A percentile compares a stretch with the other conserved stretches of the same genome.
phyloP scores from a whole-genome alignment of 2,329 filamentous ascomycete genomes.

The Trichoderma lentiforme region DNA sequence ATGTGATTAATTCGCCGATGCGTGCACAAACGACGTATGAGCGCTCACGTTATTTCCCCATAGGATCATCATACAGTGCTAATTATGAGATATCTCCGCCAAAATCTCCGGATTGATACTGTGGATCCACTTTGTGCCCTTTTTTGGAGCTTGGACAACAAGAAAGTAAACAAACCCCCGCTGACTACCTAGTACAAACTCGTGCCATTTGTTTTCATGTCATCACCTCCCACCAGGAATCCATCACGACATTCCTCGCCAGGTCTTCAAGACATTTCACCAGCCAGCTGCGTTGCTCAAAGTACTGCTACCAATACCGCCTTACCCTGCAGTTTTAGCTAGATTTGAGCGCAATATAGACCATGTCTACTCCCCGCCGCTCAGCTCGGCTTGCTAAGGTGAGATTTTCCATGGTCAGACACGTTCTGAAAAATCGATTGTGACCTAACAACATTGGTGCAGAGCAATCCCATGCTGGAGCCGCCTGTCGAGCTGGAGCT shows the following conservation, averaged over 20 bases:
- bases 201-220: conserved; percentile 20
- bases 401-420: conserved; percentile 17
- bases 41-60: not conserved
- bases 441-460: conserved; percentile 19
- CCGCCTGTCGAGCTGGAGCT: conserved; percentile 17
- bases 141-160: conserved; percentile 20
- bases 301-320: conserved; percentile 13
- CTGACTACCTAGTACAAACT: conserved; percentile 21
- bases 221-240: conserved; percentile 19
- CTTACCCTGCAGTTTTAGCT: conserved; percentile 1
- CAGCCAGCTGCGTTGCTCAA: not conserved
- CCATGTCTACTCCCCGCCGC: conserved; percentile 41
- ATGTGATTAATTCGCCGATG: not conserved
- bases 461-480: conserved; percentile 33
- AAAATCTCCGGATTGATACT: not conserved
- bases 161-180: conserved; percentile 29
- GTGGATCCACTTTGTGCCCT: not conserved
- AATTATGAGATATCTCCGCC: no score
- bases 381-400: conserved; percentile 44
- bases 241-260: conserved; percentile 18
- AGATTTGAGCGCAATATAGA: conserved; percentile 18
- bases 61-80: not conserved
- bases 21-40: not conserved
- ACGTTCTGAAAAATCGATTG: not conserved
- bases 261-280: conserved; percentile 9